These are phyloP conservation scores for Puccinia polysora DNA, from an alignment of 1,284 basidiomycete genomes.

Conservation along the genomic window DNA sequence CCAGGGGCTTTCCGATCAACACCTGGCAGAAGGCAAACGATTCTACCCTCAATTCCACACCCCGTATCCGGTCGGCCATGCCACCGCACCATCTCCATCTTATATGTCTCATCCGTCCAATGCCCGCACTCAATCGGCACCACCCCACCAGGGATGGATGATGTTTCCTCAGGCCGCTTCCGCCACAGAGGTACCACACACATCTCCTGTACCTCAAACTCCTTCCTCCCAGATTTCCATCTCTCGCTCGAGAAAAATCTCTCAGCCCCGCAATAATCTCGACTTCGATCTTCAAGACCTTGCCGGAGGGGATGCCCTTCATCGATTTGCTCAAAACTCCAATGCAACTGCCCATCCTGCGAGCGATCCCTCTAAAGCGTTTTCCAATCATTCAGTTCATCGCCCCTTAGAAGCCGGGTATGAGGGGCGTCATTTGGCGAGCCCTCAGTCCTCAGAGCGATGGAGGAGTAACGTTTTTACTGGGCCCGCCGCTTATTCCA, in stretches of 20 bases:
- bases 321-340: neutral
- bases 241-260: neutral
- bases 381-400: neutral
- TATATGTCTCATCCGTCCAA: neutral
- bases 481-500: neutral
- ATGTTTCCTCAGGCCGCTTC: neutral
- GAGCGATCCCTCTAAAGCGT: neutral
- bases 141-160: neutral
- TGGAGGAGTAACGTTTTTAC: neutral
- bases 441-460: neutral
- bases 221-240: neutral
- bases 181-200: too few species aligned
- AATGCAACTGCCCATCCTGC: neutral
- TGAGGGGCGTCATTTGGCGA: neutral
- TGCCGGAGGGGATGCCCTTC: neutral
- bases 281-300: conserved; percentile 21
- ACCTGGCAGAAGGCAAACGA: too few species aligned
- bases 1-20: too few species aligned
- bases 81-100: neutral
- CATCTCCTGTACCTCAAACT: neutral
- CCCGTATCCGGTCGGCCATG: neutral
- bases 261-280: neutral
- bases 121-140: neutral
- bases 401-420: neutral
- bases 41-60: too few species aligned